Conservation (phyloP, 2,329 filamentous ascomycete species). For the Chrysosporium queenslandicum region DNA sequence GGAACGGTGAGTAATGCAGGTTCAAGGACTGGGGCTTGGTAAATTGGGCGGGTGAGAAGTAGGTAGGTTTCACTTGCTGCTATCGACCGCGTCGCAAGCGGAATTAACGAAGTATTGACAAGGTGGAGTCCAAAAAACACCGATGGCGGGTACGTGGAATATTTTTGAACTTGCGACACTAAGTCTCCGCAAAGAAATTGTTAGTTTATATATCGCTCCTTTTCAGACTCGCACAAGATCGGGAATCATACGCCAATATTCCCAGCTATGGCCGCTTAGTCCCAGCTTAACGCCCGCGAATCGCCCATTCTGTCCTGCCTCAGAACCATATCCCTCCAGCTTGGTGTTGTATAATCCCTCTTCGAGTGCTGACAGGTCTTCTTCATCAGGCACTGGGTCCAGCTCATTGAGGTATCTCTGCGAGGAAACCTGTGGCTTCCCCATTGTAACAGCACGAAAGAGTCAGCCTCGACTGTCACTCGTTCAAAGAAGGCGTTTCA, state of each 20-base stretch:
- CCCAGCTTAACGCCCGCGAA: conserved; percentile 34
- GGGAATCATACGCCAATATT: conserved; percentile 59
- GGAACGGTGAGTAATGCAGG: conserved; percentile 69
- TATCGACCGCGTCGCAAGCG: conserved; percentile 62
- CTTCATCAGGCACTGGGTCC: conserved; percentile 71
- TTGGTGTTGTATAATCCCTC: conserved; percentile 41
- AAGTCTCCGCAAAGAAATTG: not conserved
- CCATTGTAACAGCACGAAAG: conserved; percentile 5
- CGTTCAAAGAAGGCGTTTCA: too few relatives aligned
- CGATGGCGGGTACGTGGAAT: conserved; percentile 76
- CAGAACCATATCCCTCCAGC: conserved; percentile 11
- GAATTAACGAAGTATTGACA: conserved; percentile 71
- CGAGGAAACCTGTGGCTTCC: not conserved
- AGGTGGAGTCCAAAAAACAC: conserved; percentile 69
- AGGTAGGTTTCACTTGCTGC: conserved; percentile 72
- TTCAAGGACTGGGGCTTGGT: conserved; percentile 73
- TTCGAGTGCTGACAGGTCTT: conserved; percentile 39
- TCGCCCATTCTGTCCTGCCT: conserved; percentile 10
- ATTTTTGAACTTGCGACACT: conserved; percentile 73
- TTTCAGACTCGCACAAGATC: not conserved
- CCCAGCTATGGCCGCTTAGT: conserved; percentile 58
- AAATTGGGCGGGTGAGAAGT: conserved; percentile 81
- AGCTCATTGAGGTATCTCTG: conserved; percentile 56
- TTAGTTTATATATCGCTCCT: not conserved
- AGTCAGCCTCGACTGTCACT: not conserved